Base-by-base conservation (phyloP, 2,329 filamentous ascomycete species). In the Cladophialophora chaetospira region DNA sequence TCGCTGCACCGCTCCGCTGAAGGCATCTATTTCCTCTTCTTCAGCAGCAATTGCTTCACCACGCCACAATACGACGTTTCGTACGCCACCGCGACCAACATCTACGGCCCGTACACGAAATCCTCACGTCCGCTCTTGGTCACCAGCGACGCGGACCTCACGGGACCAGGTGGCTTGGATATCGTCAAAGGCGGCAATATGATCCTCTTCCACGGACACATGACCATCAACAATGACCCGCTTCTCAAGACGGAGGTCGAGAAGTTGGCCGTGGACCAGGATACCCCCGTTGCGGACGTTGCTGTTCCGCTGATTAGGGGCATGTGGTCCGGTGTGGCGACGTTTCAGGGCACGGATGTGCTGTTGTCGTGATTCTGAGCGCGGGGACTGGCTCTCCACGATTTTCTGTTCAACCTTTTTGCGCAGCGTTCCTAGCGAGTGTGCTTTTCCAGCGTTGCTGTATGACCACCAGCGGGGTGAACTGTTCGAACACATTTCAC, bases 21-120 rank as follows among this genome's bases (percentile, higher is more conserved):
- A 38, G 80, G 79, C 4, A 72, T 74, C 11, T 87, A 87, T 66
- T 76, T 84, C 48, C 71, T 88, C 40, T 86, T 87, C 68, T 88
- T 81, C 70, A 84, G 81, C 64, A 81, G 79, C 38, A 80, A 85
- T 54, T 85, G 83, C 70, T 87, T 75, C 69, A 77, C 76, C 1
- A 75, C 78, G 23, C 68, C 77, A 2, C 66, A 67, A 33, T 87
- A 87, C 69, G 80, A 85, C 64, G 75, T 85, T n/a, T 78, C 79
- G 52, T 87, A 83, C 65, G 84, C 84, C 2, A 80, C 79, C 5
- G 72, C 79, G 4, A 60, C 62, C 13, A 65, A 63, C 13, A 63
- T 76, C 17, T 63, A 58, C 0, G 74, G 74, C 0, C 74, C 74
- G 3, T 76, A 73, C 50, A 67, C 61, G 1, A 75, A 74, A 63